These are phyloP conservation scores for Trichoderma parareesei DNA, from an alignment of 495 filamentous ascomycete genomes.

Conservation along the genomic window DNA sequence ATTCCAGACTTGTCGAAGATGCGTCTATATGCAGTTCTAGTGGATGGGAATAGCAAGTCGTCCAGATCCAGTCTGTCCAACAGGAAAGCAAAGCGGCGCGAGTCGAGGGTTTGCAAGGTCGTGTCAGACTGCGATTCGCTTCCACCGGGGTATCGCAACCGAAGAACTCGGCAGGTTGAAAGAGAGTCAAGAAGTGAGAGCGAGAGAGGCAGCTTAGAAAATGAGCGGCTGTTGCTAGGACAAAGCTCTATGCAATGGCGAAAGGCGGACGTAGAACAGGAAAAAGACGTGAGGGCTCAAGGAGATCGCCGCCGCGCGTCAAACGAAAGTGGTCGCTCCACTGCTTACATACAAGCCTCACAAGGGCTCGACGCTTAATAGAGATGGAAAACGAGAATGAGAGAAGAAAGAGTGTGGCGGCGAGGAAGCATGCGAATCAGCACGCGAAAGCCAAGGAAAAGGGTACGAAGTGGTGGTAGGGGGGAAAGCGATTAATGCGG, in stretches of 20 bases:
- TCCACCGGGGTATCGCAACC: conserved; percentile 1
- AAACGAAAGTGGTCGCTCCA: conserved; percentile 4
- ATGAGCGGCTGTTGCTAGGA: neutral
- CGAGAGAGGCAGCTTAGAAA: neutral
- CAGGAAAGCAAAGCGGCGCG: neutral
- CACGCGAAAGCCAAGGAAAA: neutral
- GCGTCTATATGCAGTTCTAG: neutral
- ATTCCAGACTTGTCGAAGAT: neutral
- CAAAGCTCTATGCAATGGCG: neutral
- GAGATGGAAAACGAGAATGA: neutral
- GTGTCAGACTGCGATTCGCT: neutral
- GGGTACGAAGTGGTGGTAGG: neutral
- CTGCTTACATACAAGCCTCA: conserved; percentile 4
- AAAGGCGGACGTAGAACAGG: neutral
- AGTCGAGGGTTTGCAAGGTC: neutral
- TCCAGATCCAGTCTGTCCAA: conserved; percentile 10
- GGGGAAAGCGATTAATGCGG: neutral
- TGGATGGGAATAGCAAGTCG: neutral
- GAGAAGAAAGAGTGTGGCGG: neutral
- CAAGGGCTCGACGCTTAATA: neutral
- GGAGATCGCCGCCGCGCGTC: conserved; percentile 2
- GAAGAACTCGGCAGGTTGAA: neutral
- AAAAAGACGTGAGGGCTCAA: neutral
- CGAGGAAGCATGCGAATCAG: conserved; percentile 2
- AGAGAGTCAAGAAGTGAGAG: neutral